A percentile compares a stretch with the other conserved stretches of the same genome.
phyloP scores from a whole-genome alignment of 148 eudicot species.

The Tetragonia tetragonoides region DNA sequence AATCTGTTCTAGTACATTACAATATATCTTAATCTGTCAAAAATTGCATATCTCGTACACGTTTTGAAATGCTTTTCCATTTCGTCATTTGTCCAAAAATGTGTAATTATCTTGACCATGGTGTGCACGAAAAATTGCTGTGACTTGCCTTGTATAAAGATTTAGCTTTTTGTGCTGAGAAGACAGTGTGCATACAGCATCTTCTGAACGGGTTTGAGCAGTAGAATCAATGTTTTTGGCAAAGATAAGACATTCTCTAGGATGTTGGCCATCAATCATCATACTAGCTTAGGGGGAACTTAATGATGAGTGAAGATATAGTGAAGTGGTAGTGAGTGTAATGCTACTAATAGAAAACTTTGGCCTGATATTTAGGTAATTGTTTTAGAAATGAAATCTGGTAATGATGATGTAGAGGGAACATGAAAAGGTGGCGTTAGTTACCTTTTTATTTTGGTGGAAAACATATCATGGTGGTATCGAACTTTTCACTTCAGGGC shows the following conservation, averaged over 20 bases:
- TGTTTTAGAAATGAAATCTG: slow-evolving; percentile 21
- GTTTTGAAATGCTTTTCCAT: too few relatives aligned
- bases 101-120: too few relatives aligned
- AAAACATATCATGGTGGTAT: slow-evolving; percentile 30
- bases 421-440: slow-evolving; percentile 25
- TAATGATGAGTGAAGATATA: background rate
- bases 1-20: too few relatives aligned
- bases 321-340: background rate
- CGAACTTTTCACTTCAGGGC: slow-evolving; percentile 24
- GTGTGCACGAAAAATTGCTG: too few relatives aligned
- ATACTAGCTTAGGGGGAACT: background rate
- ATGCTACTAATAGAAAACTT: background rate
- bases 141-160: too few relatives aligned
- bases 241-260: background rate
- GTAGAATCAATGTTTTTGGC: background rate
- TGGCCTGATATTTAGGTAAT: background rate
- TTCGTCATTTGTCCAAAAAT: too few relatives aligned
- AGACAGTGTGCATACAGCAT: too few relatives aligned
- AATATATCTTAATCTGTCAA: too few relatives aligned
- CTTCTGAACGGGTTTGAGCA: too few relatives aligned
- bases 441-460: slow-evolving; percentile 28
- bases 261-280: background rate
- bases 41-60: too few relatives aligned
- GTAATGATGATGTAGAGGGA: slow-evolving; percentile 26
- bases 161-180: too few relatives aligned